A percentile compares a stretch with the other conserved stretches of the same genome.
These are phyloP conservation scores for Ceratocystis colombiana DNA, from an alignment of 2,329 filamentous ascomycete genomes.

Conservation along the genomic window DNA sequence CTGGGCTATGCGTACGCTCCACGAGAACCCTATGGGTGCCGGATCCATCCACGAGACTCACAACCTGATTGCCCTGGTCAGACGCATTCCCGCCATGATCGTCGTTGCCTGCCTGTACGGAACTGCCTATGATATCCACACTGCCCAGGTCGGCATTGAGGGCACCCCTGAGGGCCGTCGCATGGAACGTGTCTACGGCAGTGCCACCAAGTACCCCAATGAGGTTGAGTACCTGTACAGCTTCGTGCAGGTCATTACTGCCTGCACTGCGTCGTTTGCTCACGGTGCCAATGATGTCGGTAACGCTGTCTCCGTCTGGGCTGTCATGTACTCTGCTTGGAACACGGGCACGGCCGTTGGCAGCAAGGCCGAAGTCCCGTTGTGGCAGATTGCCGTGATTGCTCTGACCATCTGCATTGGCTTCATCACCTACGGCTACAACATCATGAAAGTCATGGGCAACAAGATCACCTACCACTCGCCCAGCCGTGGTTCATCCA, in stretches of 20 bases:
- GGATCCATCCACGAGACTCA: constrained; percentile 64
- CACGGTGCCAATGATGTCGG: constrained; percentile 71
- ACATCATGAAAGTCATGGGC: constrained; percentile 80
- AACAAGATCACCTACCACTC: constrained; percentile 69
- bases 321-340: constrained; percentile 60
- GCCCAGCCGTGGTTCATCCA: constrained; percentile 50
- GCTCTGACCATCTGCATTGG: constrained; percentile 54
- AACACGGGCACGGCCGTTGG: constrained; percentile 49
- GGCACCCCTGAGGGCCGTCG: constrained; percentile 64
- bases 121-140: constrained; percentile 72
- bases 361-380: constrained; percentile 54
- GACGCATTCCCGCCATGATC: constrained; percentile 59
- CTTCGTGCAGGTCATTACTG: constrained; percentile 56
- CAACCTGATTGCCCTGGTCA: constrained; percentile 55
- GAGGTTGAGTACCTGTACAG: constrained; percentile 61
- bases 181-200: constrained; percentile 57
- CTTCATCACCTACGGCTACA: constrained; percentile 66
- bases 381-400: constrained; percentile 68
- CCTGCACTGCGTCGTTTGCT: constrained; percentile 62
- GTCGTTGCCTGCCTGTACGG: constrained; percentile 59
- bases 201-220: constrained; percentile 56
- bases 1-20: constrained; percentile 72
- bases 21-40: constrained; percentile 60
- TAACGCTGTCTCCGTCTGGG: constrained; percentile 60
- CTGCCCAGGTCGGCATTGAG: constrained; percentile 57